A percentile compares a stretch with the other conserved stretches of the same genome.
Conservation (phyloP, 305 asterid genomes). For the Solanum aculeatissimum region DNA sequence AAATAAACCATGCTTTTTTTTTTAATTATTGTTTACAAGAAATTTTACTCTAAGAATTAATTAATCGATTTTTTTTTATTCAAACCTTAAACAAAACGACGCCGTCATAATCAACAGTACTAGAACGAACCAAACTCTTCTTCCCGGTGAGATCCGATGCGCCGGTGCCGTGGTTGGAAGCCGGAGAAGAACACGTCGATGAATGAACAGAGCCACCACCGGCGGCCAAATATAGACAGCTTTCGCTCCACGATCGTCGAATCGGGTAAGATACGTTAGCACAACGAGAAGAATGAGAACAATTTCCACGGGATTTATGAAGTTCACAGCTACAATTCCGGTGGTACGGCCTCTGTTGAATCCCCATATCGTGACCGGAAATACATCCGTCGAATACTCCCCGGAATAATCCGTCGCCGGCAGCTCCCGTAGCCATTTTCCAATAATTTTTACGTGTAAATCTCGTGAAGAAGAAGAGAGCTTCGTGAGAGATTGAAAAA, state of each 20-base stretch:
- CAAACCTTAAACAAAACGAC: neutral
- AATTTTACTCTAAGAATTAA: neutral
- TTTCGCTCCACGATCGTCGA: conserved; percentile 68
- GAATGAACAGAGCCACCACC: conserved; percentile 3
- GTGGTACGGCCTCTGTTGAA: conserved; percentile 60
- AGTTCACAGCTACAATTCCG: conserved; percentile 58
- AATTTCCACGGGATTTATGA: conserved; percentile 41
- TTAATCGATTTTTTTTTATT: too few relatives aligned
- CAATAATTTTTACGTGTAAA: neutral
- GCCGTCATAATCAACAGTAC: neutral
- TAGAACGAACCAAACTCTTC: neutral
- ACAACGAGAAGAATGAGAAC: conserved; percentile 24
- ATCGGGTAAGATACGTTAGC: conserved; percentile 39
- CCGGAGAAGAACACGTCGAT: conserved; percentile 7
- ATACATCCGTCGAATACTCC: conserved; percentile 58
- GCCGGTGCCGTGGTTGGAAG: neutral
- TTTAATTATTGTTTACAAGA: neutral
- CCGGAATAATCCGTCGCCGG: conserved; percentile 52
- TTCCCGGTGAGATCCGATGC: neutral
- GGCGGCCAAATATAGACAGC: conserved; percentile 26
- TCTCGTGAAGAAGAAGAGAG: neutral
- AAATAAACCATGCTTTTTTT: neutral
- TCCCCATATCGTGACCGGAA: conserved; percentile 36
- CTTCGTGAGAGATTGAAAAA: neutral
- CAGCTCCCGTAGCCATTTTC: conserved; percentile 54